Percentiles rank a stretch among this genome's conserved stretches.
Conservation (phyloP, 352 stramenopile species). For the Phytophthora fragariae region DNA sequence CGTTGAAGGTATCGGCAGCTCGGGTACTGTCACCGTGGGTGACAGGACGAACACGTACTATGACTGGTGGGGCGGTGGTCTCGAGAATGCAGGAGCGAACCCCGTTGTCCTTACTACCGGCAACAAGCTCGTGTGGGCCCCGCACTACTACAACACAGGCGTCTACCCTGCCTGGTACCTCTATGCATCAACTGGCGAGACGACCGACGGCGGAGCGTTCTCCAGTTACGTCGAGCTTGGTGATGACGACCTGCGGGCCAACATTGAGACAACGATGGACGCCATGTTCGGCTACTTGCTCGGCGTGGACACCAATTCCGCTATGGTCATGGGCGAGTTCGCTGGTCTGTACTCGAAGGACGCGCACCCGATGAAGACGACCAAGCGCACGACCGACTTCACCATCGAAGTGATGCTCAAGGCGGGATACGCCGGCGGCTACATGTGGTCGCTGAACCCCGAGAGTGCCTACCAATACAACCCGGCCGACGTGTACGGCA, state of each 20-base stretch:
- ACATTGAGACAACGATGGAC: constrained; percentile 63
- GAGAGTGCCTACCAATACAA: constrained; percentile 80
- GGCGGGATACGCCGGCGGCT: constrained; percentile 56
- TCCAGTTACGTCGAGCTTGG: constrained; percentile 50
- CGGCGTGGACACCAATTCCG: constrained; percentile 32
- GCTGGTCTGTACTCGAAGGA: constrained; percentile 68
- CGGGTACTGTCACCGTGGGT: constrained; percentile 40
- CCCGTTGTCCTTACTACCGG: constrained; percentile 41
- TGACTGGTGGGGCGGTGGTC: constrained; percentile 73
- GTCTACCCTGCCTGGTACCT: constrained; percentile 69
- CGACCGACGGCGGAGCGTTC: constrained; percentile 24
- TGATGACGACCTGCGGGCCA: constrained; percentile 49
- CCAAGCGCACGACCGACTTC: constrained; percentile 69
- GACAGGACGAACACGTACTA: constrained; percentile 48
- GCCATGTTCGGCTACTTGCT: constrained; percentile 71
- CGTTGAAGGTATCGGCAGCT: constrained; percentile 60
- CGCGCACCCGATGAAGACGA: constrained; percentile 54
- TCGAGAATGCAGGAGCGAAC: constrained; percentile 42
- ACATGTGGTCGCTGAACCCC: constrained; percentile 82
- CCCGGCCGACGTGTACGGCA: constrained; percentile 58
- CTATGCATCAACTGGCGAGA: constrained; percentile 45
- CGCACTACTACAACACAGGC: constrained; percentile 81
- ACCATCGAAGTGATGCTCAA: constrained; percentile 70
- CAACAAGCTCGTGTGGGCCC: constrained; percentile 71
- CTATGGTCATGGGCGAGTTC: constrained; percentile 72